Conservation (phyloP, 768 basidiomycete genomes). For the Baorangia bicolor region DNA sequence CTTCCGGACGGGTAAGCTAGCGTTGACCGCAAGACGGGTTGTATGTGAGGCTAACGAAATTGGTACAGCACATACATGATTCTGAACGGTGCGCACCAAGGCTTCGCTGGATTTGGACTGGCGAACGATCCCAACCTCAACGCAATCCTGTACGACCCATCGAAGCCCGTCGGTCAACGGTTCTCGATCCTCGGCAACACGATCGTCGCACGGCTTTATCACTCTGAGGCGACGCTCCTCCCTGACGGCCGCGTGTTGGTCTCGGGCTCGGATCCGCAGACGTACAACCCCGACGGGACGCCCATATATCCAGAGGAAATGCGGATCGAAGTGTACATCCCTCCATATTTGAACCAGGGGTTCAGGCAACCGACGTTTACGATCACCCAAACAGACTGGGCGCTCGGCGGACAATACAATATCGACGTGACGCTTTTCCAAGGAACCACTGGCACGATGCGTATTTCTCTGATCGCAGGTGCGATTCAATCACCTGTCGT, state of each 20-base stretch:
- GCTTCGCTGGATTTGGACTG: constrained; percentile 73
- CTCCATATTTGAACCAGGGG: constrained; percentile 76
- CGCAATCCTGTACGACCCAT: constrained; percentile 71
- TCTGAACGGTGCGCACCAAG: constrained; percentile 69
- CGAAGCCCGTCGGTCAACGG: constrained; percentile 54
- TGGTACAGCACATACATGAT: constrained; percentile 71
- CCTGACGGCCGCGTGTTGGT: constrained; percentile 74
- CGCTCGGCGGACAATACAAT: constrained; percentile 48
- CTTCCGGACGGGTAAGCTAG: constrained; percentile 45
- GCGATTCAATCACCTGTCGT: too few relatives aligned
- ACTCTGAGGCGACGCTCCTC: constrained; percentile 73
- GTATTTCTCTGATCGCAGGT: constrained; percentile 69
- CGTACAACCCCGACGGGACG: constrained; percentile 37
- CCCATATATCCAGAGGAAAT: constrained; percentile 70
- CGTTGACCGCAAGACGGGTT: too few relatives aligned
- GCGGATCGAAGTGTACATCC: constrained; percentile 78
- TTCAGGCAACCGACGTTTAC: constrained; percentile 60
- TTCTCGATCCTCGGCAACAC: constrained; percentile 66
- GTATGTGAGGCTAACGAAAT: not conserved
- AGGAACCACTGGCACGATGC: constrained; percentile 46
- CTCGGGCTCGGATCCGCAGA: constrained; percentile 75
- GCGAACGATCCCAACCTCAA: constrained; percentile 59
- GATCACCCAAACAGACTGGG: constrained; percentile 62
- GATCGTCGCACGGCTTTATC: constrained; percentile 73
- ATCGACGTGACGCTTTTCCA: constrained; percentile 48